Evolutionary conservation across 148 eudicot genomes (phyloP).

Genomic region (Polygonum aviculare): DNA sequence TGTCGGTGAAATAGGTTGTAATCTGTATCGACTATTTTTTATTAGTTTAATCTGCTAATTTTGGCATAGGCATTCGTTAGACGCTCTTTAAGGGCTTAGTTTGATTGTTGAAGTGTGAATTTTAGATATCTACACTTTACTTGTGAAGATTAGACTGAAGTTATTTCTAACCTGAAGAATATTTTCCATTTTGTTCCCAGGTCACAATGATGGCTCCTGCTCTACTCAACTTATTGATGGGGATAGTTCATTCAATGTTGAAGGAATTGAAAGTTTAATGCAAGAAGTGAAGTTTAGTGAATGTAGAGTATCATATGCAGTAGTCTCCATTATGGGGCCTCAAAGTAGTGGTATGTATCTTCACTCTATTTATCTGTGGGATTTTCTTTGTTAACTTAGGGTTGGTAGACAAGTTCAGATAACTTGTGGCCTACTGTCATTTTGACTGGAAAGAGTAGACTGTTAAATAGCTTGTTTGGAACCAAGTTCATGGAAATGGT

Average conservation of each 20-base stretch:
- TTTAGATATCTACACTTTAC: not conserved
- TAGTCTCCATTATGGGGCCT: constrained; percentile 98
- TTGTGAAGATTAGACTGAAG: not conserved
- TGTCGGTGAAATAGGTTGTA: not conserved
- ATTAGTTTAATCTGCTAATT: not conserved
- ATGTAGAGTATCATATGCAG: constrained; percentile 93
- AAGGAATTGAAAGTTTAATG: constrained; percentile 59
- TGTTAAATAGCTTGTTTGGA: constrained; percentile 64
- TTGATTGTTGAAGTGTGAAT: not conserved
- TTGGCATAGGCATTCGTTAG: not conserved
- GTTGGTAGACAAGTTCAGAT: not conserved
- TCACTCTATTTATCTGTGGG: not conserved
- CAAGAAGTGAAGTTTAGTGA: constrained; percentile 78
- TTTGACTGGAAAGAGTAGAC: constrained; percentile 80
- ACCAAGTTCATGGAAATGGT: constrained; percentile 99
- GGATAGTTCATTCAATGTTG: constrained; percentile 71
- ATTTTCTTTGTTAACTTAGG: not conserved
- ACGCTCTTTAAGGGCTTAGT: not conserved
- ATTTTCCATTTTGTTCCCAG: constrained; percentile 26
- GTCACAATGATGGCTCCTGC: constrained; percentile 40
- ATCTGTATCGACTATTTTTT: not conserved
- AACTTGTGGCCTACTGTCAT: constrained; percentile 10
- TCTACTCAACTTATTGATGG: constrained; percentile 92
- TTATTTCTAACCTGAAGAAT: not conserved
- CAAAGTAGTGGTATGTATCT: constrained; percentile 84